Base-by-base conservation (phyloP, 495 filamentous ascomycete genomes). In the Gamarada debralockiae region DNA sequence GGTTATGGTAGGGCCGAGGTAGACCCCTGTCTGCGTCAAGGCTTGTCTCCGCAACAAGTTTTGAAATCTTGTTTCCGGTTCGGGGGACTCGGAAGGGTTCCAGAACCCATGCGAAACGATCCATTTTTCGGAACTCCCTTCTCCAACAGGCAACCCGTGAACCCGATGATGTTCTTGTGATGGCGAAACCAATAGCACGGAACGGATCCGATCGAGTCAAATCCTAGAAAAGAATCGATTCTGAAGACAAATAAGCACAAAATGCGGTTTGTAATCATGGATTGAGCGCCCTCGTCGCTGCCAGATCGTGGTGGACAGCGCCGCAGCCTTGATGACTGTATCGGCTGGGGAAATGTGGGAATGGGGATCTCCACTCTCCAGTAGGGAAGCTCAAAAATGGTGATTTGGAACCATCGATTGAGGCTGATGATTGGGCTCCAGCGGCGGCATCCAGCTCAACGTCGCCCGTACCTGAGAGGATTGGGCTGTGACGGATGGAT, bases 391-490 rank as follows among this genome's bases (percentile, higher is more conserved):
- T 18, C 18, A 13, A 9, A 13, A 37, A 12, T 18, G 15, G 47
- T 22, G 17, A 17, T 17, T 22, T 18, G 15, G 18, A 38, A 2
- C 17, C 18, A 18, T 39, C 20, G 31, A 2, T 9, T 49, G 21
- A 51, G 48, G 37, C 31, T 42, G 37, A 12, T 51, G 48, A 51
- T 51, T 51, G 48, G 48, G 17, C 47, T 6, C 38, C 29, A 22
- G 5, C 6, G 36, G 29, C 3, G 23, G 29, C 1, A 10, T 21
- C 10, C 48, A 42, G 13, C 36, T 18, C 14, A 39, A 13, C 17
- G 14, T 51, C 36, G 36, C 22, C 13, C 44, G 24, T 24, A 29
- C n/a, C n/a, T 20, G 22, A 23, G 44, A 29, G 25, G 44, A 13
- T 33, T 14, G 42, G 3, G 21, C 6, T 45, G 23, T 24, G 27